Percentiles rank a stretch among this genome's conserved stretches.
These are phyloP conservation scores for Venustampulla echinocandica DNA, from an alignment of 495 filamentous ascomycete species.

Conservation along the genomic window DNA sequence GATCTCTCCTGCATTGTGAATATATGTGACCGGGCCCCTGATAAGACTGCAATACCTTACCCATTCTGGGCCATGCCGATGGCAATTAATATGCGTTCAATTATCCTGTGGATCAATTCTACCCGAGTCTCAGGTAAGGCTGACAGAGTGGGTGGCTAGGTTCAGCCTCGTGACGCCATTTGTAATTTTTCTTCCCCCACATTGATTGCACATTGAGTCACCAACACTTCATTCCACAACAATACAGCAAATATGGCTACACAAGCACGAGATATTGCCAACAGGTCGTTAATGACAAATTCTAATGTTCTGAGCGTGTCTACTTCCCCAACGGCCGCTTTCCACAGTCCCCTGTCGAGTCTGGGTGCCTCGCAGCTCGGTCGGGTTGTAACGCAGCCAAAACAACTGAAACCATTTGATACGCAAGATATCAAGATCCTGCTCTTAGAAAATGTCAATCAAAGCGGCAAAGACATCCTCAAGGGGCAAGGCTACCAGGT, in stretches of 20 bases:
- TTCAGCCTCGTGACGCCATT: no score
- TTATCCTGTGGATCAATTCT: background rate
- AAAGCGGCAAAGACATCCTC: conserved; percentile 77
- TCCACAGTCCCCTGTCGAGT: conserved; percentile 53
- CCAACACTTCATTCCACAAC: conserved; percentile 1
- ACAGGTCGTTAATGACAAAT: conserved; percentile 28
- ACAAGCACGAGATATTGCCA: conserved; percentile 32
- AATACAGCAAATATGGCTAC: conserved; percentile 26
- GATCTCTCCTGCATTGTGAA: background rate
- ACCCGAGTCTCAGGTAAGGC: no score
- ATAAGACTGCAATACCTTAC: no score
- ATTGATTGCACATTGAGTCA: conserved; percentile 4
- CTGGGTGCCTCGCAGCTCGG: conserved; percentile 27
- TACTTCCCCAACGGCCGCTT: conserved; percentile 55
- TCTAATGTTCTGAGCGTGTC: conserved; percentile 49
- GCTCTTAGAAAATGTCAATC: conserved; percentile 91
- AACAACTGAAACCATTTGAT: conserved; percentile 90
- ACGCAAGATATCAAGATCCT: conserved; percentile 94
- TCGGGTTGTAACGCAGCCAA: conserved; percentile 33
- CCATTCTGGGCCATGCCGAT: no score
- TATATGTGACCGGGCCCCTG: no score
- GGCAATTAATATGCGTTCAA: background rate
- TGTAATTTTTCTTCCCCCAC: no score
- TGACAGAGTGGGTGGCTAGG: background rate
- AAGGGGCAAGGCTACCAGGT: conserved; percentile 89